Evolutionary conservation across 768 basidiomycete genomes (phyloP), one percentile per base, ranked within the genome.

Genomic region (Tricholoma sp.): DNA sequence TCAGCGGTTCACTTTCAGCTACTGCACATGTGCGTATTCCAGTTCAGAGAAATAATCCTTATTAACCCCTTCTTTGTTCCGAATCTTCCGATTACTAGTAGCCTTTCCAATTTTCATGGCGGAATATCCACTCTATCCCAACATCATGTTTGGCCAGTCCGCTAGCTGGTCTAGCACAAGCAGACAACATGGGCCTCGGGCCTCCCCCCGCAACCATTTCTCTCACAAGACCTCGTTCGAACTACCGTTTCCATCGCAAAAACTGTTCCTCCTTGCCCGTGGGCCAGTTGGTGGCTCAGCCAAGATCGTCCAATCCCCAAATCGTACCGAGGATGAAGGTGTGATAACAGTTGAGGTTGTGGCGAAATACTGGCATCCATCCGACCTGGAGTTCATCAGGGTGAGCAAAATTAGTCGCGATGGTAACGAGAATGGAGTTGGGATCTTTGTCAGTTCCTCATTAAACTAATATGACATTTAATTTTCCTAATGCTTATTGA

Each of bases 141-240:
- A n/a, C n/a, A n/a, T n/a, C n/a, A n/a, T n/a, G n/a, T n/a, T n/a
- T 5, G 24, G 24, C 24, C 24, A 27, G 24, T 27, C 24, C 24
- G 24, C 24, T 5, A 27, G 24, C 5, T 27, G 24, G 24, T 27
- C 24, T 5, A 27, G 24, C 5, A 27, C 24, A 27, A 27, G 24
- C 24, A 27, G 24, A 27, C 24, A 27, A 27, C 24, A 27, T 3
- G 24, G 24, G n/a, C n/a, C n/a, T n/a, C n/a, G n/a, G n/a, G n/a
- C n/a, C n/a, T n/a, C n/a, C n/a, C n/a, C n/a, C n/a, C n/a, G n/a
- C n/a, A n/a, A n/a, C 24, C 24, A 27, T 3, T 27, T 27, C 24
- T 27, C 24, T 27, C 5, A 5, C 24, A 27, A 27, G 24, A 27
- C 51, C 4, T 52, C 69, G 3, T 83, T 84, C 55, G 67, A 76